Percentiles rank a stretch among this genome's conserved stretches.
Conservation (phyloP, 2,329 filamentous ascomycete species). For the Xylaria sp. region DNA sequence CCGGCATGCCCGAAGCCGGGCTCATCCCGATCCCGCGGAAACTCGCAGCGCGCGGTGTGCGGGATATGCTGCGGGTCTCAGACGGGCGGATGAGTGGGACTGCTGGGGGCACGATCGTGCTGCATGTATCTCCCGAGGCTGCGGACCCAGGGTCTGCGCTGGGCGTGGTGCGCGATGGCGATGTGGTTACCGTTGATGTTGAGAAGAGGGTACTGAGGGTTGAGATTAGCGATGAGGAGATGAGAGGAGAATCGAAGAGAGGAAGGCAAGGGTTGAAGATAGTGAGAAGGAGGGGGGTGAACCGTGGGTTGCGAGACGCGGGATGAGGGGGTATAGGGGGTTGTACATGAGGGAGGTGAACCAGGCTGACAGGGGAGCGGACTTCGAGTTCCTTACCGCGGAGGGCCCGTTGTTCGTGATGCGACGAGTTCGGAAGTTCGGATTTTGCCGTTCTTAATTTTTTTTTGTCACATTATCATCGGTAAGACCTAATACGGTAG, state of each 20-base stretch:
- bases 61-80: slow-evolving; percentile 82
- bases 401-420: slow-evolving; percentile 41
- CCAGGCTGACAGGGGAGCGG: slow-evolving; percentile 63
- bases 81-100: slow-evolving; percentile 89
- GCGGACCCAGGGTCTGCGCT: slow-evolving; percentile 77
- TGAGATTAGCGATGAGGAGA: slow-evolving; percentile 72
- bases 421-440: too few species aligned
- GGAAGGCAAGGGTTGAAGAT: slow-evolving; percentile 52
- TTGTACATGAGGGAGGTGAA: slow-evolving; percentile 65
- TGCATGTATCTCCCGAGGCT: slow-evolving; percentile 87
- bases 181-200: slow-evolving; percentile 79
- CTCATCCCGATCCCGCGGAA: slow-evolving; percentile 72
- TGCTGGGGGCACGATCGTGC: slow-evolving; percentile 85
- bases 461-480: too few species aligned
- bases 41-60: slow-evolving; percentile 73
- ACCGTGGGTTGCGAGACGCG: slow-evolving; percentile 46
- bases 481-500: too few species aligned
- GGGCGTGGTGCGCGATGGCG: slow-evolving; percentile 76
- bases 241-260: slow-evolving; percentile 65
- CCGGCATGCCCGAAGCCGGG: slow-evolving; percentile 89
- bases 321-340: slow-evolving; percentile 61
- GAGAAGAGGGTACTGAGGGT: slow-evolving; percentile 64
- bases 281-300: slow-evolving; percentile 63
- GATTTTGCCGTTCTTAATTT: too few species aligned
- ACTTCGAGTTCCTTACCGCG: slow-evolving; percentile 67